Evolutionary conservation across 805 yeast species (phyloP).

Genomic region (Blastobotrys peoriensis): DNA sequence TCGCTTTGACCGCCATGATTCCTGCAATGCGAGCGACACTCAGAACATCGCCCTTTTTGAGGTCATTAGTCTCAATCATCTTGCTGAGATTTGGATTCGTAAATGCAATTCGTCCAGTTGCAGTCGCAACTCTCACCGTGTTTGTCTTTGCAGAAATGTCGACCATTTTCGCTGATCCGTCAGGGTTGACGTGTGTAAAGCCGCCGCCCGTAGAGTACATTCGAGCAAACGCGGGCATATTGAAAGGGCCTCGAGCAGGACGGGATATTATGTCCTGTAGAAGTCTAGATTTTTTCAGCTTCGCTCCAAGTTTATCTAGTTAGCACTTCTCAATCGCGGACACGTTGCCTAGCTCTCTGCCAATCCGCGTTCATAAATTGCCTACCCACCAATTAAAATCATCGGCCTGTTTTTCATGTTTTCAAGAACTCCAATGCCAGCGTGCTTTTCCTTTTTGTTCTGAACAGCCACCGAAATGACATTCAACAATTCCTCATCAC

Average conservation of each 20-base stretch:
- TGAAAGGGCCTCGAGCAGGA: background rate
- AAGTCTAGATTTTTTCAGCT: background rate
- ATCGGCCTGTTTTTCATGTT: constrained; percentile 47
- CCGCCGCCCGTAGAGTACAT: no score
- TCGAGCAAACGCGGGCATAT: background rate
- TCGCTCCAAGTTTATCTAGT: background rate
- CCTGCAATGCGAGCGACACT: constrained; percentile 45
- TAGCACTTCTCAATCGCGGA: no score
- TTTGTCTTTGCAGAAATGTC: constrained; percentile 37
- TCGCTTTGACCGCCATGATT: constrained; percentile 46
- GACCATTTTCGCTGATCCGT: constrained; percentile 46
- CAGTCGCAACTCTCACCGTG: constrained; percentile 40
- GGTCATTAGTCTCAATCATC: constrained; percentile 32
- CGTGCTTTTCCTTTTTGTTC: constrained; percentile 45
- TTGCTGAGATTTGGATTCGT: constrained; percentile 29
- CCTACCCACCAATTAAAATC: constrained; percentile 51
- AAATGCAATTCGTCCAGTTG: constrained; percentile 39
- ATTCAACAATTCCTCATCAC: constrained; percentile 34
- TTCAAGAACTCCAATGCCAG: constrained; percentile 43
- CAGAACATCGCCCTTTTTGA: constrained; percentile 49
- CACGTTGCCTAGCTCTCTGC: no score
- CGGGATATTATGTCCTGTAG: background rate
- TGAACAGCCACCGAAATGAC: constrained; percentile 43
- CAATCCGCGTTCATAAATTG: no score
- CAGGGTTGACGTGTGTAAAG: constrained; percentile 36